Conservation (phyloP, 192 early-diverging fungal species). For the Umbelopsis sp. region DNA sequence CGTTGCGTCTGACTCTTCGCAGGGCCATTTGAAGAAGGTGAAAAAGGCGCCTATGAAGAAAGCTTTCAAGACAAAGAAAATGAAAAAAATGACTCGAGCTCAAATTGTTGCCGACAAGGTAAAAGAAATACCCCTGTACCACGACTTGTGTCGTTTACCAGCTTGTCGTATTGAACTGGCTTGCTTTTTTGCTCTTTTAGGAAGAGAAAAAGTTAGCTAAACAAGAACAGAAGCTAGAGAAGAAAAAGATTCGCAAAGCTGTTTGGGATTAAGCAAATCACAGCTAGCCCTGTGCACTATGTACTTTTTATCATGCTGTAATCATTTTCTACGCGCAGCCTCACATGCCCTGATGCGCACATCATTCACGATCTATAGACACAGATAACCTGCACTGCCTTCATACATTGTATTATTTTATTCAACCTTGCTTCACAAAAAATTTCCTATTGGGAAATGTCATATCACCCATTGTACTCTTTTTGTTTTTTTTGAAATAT, state of each 20-base stretch:
- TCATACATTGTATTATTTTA: no score
- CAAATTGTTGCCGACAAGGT: constrained; percentile 20
- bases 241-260: constrained; percentile 25
- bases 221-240: constrained; percentile 22
- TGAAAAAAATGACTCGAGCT: constrained; percentile 16
- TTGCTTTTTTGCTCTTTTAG: not conserved
- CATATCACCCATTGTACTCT: no score
- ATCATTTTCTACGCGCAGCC: not conserved
- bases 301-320: not conserved
- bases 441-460: no score
- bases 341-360: no score
- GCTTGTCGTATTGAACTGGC: not conserved
- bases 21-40: constrained; percentile 12
- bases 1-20: not conserved
- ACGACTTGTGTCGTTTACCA: not conserved
- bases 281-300: not conserved
- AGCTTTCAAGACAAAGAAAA: constrained; percentile 21
- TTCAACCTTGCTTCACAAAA: no score
- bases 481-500: no score
- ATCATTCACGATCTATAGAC: no score
- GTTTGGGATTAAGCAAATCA: constrained; percentile 20
- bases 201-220: not conserved
- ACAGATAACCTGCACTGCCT: no score
- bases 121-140: not conserved
- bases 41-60: constrained; percentile 30